Percentiles rank a stretch among this genome's conserved stretches.
These are phyloP conservation scores for Leccinum boreale DNA, from an alignment of 768 basidiomycete genomes.

Conservation along the genomic window DNA sequence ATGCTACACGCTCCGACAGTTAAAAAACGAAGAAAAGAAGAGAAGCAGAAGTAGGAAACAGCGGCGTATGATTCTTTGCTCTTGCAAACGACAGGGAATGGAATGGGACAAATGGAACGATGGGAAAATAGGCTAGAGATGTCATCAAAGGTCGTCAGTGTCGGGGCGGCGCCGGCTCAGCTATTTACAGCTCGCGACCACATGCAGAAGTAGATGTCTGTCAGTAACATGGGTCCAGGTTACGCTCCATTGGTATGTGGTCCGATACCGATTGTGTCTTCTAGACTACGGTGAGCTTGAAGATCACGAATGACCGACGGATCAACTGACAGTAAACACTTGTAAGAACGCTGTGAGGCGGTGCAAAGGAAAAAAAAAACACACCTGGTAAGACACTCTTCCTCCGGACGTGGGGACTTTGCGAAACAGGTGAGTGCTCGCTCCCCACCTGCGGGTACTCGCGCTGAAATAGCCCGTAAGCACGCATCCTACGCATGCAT, in stretches of 20 bases:
- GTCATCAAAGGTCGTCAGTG: constrained; percentile 32
- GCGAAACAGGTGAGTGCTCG: constrained; percentile 54
- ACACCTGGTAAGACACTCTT: constrained; percentile 92
- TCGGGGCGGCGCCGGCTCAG: constrained; percentile 9
- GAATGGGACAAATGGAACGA: constrained; percentile 19
- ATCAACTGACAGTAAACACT: constrained; percentile 58
- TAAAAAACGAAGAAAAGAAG: background rate
- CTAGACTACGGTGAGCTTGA: constrained; percentile 82
- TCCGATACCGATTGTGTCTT: constrained; percentile 43
- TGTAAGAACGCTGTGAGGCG: constrained; percentile 11
- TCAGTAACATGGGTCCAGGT: constrained; percentile 10
- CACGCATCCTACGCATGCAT: constrained; percentile 10
- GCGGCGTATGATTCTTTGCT: constrained; percentile 12
- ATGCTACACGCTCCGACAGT: constrained; percentile 24
- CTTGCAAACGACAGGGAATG: constrained; percentile 13
- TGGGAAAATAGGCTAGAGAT: constrained; percentile 17
- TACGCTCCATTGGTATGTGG: constrained; percentile 30
- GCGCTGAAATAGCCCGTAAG: constrained; percentile 42
- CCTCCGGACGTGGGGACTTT: constrained; percentile 82
- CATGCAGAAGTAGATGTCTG: constrained; percentile 15
- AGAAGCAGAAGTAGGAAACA: constrained; percentile 10
- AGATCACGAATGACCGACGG: constrained; percentile 85
- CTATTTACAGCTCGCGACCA: constrained; percentile 25
- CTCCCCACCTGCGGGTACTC: constrained; percentile 64
- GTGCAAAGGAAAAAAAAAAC: constrained; percentile 12